Base-by-base conservation (phyloP, 345 rosid species). In the Barbarea vulgaris region DNA sequence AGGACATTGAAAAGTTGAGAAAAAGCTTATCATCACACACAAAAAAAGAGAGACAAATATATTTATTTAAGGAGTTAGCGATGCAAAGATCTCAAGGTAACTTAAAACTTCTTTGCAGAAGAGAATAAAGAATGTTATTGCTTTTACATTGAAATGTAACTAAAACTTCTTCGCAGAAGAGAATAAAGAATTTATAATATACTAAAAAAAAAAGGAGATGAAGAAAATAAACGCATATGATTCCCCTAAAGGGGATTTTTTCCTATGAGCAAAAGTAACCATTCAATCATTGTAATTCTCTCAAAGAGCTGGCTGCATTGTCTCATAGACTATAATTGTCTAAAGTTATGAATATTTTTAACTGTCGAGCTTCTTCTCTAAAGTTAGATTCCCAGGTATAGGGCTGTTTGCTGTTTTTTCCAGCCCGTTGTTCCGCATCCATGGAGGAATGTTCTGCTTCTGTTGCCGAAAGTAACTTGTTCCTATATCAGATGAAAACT, bases 381-480 rank as follows among this genome's bases (percentile, higher is more conserved):
- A 24, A 65, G 81, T 77, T 77, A 77, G 55, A 51, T 65, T 65
- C 34, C 41, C 77, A 37, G 81, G 77, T 71, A 71, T 57, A 57
- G 73, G 33, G 41, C 34, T 66, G 71, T 36, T 77, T 34, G 61
- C 56, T 65, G 71, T 57, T 71, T 71, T 72, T 24, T 58, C 81
- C 77, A 83, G 83, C 78, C 79, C 81, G 67, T 85, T 80, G 61
- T 82, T 79, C 81, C 87, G 76, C 48, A 84, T 63, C 94, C 96
- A 87, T 3, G 93, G 97, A 4, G 83, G 85, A 73, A 79, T 74
- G 56, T 74, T 86, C 83, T 85, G 83, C 77, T 90, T 93, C 81
- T 88, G 96, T 80, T 90, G 96, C 82, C 84, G 84, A 59, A 88
- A 93, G 86, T 87, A 90, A 80, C 87, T 85, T 69, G 72, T 87